Base-by-base conservation (phyloP, 2,329 filamentous ascomycete species). In the Fusarium sp. region DNA sequence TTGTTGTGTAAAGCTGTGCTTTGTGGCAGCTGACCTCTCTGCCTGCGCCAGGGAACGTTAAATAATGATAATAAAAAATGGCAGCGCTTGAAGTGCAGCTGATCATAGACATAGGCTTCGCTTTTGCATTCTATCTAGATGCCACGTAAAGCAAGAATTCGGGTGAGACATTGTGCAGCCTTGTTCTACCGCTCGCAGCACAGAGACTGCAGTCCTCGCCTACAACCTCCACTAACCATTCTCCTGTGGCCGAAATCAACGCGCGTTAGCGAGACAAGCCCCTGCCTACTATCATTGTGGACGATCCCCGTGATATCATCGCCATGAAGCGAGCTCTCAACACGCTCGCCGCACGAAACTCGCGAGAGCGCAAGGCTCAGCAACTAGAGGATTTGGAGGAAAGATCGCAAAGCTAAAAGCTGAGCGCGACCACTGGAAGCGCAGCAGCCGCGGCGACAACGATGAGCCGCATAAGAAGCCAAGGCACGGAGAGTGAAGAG, bases 261-360 rank as follows among this genome's bases (percentile, higher is more conserved):
- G 83, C 92, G 75, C 92, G 93, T 72, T 91, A 92, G 78, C 92
- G 93, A 69, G 90, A 94, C 77, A 95, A 95, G 86, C 91, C 92
- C 68, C 85, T 97, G 59, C 91, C 92, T 68, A 91, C 91, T 7
- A 95, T 97, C 78, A 84, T 92, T 65, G 88, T 94, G 39, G 89
- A 91, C 30, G 93, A 98, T 73, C 88, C 90, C 1, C 83, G 75
- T 43, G 95, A 98, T 76, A 88, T 88, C 10, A 80, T 92, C n/a
- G 94, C 94, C 18, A 89, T 95, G 86, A 98, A 98, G 90, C 93
- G 95, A 79, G 95, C 94, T 53, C 92, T 94, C 73, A 98, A 98
- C 81, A 97, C 94, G 9, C 88, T 97, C 79, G 95, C 95, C 16
- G 95, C 95, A 75, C 94, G 95, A 72, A 97, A 97, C 84, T 97